Conservation (phyloP, 371 early-diverging fungal genomes). For the Lichtheimia hyalospora region DNA sequence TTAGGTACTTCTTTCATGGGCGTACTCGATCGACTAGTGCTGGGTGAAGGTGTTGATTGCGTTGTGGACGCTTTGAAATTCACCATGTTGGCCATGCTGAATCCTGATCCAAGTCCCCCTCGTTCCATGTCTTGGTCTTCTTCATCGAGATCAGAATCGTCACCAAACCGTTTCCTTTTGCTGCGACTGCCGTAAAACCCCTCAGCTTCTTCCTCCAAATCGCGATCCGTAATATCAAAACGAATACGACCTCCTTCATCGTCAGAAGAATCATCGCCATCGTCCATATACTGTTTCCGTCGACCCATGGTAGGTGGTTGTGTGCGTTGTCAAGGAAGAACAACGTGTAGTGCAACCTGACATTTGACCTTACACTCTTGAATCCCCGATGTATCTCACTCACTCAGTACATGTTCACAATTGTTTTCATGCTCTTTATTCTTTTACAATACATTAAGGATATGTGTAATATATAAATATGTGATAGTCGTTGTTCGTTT, state of each 20-base stretch:
- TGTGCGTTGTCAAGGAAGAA: too few relatives aligned
- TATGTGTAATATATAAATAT: too few relatives aligned
- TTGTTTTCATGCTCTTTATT: too few relatives aligned
- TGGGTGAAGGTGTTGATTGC: conserved; percentile 2
- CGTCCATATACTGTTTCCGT: conserved; percentile 44
- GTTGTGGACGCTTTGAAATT: conserved; percentile 6
- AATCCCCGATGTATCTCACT: too few relatives aligned
- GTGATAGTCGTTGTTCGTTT: too few relatives aligned
- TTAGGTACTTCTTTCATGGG: conserved; percentile 7
- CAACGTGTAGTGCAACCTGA: too few relatives aligned
- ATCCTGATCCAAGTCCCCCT: conserved; percentile 20
- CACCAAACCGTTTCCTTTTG: conserved; percentile 23
- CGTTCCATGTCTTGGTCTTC: conserved; percentile 24
- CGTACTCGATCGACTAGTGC: conserved; percentile 4
- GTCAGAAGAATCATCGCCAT: conserved; percentile 48
- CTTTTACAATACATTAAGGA: too few relatives aligned
- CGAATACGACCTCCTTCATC: conserved; percentile 38
- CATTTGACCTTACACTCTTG: too few relatives aligned
- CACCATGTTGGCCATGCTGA: neutral
- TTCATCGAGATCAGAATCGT: conserved; percentile 36
- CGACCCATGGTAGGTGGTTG: conserved; percentile 27
- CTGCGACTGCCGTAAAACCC: conserved; percentile 35
- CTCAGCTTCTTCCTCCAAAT: conserved; percentile 40
- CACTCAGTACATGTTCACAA: too few relatives aligned
- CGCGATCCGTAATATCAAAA: conserved; percentile 43